phyloP scores from a whole-genome alignment of 257 asterid species.

The Cinchona pubescens region DNA sequence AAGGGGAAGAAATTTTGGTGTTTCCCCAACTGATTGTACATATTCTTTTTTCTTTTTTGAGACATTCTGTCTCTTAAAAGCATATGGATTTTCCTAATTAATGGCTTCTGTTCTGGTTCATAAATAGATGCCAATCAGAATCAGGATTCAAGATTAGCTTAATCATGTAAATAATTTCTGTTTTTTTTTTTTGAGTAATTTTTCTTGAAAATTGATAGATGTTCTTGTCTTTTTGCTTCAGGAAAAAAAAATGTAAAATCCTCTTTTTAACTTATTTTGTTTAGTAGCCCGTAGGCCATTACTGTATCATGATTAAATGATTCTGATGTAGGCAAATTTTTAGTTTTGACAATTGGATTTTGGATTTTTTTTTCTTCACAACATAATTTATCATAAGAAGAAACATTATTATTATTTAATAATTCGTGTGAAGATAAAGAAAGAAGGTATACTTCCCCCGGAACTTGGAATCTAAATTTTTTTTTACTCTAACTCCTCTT shows the following conservation, averaged over 20 bases:
- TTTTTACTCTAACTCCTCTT: too few relatives aligned
- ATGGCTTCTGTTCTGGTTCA: not conserved
- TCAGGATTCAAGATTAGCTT: not conserved
- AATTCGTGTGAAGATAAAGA: too few relatives aligned
- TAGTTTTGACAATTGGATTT: too few relatives aligned
- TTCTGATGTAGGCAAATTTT: too few relatives aligned
- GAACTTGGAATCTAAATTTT: too few relatives aligned
- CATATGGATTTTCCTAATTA: not conserved
- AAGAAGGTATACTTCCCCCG: too few relatives aligned
- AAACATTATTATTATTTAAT: too few relatives aligned
- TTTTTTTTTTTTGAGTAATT: not conserved
- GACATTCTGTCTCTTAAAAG: not conserved
- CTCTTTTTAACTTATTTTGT: too few relatives aligned
- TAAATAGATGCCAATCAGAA: not conserved
- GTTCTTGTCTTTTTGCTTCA: not conserved
- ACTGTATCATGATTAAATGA: too few relatives aligned
- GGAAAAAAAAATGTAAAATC: not conserved
- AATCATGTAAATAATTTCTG: not conserved
- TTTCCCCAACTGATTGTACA: not conserved
- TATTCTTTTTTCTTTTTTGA: not conserved
- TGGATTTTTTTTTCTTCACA: too few relatives aligned
- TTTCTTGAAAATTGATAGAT: not conserved
- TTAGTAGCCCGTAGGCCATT: too few relatives aligned
- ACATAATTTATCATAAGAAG: too few relatives aligned
- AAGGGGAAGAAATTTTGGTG: slow-evolving; percentile 9